A percentile compares a stretch with the other conserved stretches of the same genome.
Conservation (phyloP, 208 protist genomes). For the Trypanosoma theileri region DNA sequence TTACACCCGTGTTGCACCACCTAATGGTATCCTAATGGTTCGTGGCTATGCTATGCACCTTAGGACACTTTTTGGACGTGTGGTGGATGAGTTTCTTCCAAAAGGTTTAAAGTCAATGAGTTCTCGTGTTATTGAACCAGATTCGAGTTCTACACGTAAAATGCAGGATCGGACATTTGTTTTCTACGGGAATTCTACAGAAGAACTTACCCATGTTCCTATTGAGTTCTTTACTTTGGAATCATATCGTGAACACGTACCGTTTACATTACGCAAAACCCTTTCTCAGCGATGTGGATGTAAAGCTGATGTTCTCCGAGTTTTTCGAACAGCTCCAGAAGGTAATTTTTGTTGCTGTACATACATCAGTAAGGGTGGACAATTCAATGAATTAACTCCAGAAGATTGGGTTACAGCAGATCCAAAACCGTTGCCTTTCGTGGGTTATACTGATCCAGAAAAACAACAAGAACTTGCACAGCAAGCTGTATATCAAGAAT, state of each 20-base stretch:
- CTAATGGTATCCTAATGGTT: constrained; percentile 75
- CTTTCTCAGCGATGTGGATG: constrained; percentile 67
- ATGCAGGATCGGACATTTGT: constrained; percentile 82
- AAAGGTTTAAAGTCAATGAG: constrained; percentile 81
- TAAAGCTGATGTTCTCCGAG: constrained; percentile 58
- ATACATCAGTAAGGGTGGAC: constrained; percentile 87
- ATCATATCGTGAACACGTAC: constrained; percentile 90
- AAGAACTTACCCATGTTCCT: constrained; percentile 86
- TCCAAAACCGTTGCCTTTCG: constrained; percentile 64
- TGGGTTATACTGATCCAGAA: constrained; percentile 66
- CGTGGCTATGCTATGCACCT: constrained; percentile 85
- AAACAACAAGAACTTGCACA: constrained; percentile 74
- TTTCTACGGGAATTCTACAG: constrained; percentile 76
- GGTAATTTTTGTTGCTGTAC: constrained; percentile 72
- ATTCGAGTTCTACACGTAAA: constrained; percentile 38
- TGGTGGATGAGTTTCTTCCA: constrained; percentile 88
- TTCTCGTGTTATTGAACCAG: constrained; percentile 86
- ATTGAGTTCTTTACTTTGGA: constrained; percentile 93
- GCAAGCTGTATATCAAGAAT: constrained; percentile 85
- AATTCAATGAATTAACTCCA: constrained; percentile 83
- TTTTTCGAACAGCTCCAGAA: constrained; percentile 80
- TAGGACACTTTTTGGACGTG: constrained; percentile 86
- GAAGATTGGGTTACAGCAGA: constrained; percentile 86
- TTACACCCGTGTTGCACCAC: constrained; percentile 55
- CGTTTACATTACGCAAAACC: constrained; percentile 84